These are phyloP conservation scores for Fusarium brachygibbosum DNA, from an alignment of 2,329 filamentous ascomycete species.

Conservation along the genomic window DNA sequence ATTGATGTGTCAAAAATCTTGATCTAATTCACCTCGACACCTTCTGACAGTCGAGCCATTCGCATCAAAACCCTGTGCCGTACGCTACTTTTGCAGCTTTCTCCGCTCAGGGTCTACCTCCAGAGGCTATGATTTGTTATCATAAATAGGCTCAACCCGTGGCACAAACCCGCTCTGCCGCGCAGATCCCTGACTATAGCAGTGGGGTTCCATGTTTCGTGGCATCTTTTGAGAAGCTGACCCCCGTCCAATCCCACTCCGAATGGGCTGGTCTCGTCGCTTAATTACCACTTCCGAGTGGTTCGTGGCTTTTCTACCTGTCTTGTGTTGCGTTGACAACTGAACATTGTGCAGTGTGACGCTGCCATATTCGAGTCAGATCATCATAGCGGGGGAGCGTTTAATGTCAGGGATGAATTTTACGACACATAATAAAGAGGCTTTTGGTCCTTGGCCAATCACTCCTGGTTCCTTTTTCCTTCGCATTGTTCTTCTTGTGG, in stretches of 20 bases:
- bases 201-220: constrained; percentile 10
- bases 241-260: constrained; percentile 1
- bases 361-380: constrained; percentile 12
- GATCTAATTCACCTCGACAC: background rate
- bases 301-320: background rate
- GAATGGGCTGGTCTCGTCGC: constrained; percentile 16
- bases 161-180: background rate
- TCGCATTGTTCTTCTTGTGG: background rate
- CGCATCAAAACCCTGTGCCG: background rate
- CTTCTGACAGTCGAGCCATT: background rate
- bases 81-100: background rate
- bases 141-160: background rate
- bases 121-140: background rate
- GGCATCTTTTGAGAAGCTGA: constrained; percentile 11
- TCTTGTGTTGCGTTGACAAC: background rate
- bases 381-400: background rate
- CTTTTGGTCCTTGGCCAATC: background rate
- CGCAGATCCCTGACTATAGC: background rate
- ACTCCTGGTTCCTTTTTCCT: background rate
- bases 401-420: background rate
- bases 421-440: constrained; percentile 10
- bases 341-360: background rate
- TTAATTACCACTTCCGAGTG: constrained; percentile 1
- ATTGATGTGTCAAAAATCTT: background rate
- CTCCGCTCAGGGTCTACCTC: background rate